Base-by-base conservation (phyloP, 2,329 filamentous ascomycete species). In the Cytospora schulzeri region DNA sequence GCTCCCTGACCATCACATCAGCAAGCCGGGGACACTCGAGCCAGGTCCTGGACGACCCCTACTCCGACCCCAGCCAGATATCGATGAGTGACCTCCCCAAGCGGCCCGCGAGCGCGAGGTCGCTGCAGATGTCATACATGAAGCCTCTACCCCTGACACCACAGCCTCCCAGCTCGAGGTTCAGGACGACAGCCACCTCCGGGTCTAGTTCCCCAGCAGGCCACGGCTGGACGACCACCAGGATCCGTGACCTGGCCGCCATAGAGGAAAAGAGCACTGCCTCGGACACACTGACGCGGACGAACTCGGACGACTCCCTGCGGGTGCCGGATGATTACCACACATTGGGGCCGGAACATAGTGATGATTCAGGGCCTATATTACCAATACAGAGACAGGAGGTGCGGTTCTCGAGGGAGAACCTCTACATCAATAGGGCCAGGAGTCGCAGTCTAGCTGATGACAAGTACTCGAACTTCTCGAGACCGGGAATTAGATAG, bases 301-400 rank as follows among this genome's bases (percentile, higher is more conserved):
- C 57, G 24, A 56, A 54, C 35, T 64, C 64, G 57, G 41, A 56
- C 22, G 61, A 66, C 6, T 66, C 64, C 14, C 31, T 57, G 17
- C 60, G 41, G 17, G 33, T 66, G 4, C 57, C 57, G 28, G 33
- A 48, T 45, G 54, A 58, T 19, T 61, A 64, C 8, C 35, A 57
- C 3, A 48, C 22, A 22, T 11, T 66, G 41, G 65, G 58, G 1
- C 19, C 62, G 31, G 65, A 66, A 26, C 55, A 66, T 31, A 65
- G 65, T 24, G 65, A 66, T 38, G 65, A 66, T 26, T 66, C 65
- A 11, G 65, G 65, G 15, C 65, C 65, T 2, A 66, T 65, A 29
- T 58, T 66, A 22, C 65, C 65, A 6, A 66, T 66, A 11, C 65
- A 66, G 31, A 58, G 58, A 22, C 62, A 53, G 15, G 65, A 62